Evolutionary conservation across 2,329 filamentous ascomycete species (phyloP), one percentile per base, ranked within the genome.

Genomic region (Coniochaeta sp.): DNA sequence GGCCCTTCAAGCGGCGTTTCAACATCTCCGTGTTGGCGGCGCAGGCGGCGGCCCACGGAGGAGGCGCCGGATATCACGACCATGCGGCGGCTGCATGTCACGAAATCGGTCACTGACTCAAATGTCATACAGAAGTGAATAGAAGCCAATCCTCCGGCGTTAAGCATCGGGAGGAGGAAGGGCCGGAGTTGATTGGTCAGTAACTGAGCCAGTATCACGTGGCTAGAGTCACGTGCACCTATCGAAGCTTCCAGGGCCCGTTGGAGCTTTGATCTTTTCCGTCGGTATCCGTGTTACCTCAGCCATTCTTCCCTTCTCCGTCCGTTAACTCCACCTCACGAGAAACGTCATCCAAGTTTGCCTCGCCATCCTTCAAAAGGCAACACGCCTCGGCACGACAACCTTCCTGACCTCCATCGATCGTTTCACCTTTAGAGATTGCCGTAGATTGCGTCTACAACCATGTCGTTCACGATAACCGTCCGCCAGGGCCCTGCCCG

Each of bases 401-500:
- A 48, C n/a, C n/a, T 22, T 48, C n/a, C n/a, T n/a, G n/a, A n/a
- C n/a, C 18, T 12, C 24, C 8, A 2, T 28, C 22, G 42, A 30
- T 31, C n/a, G 8, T 3, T 6, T 10, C 6, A n/a, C 18, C 12
- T 28, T 7, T 13, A 27, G 27, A 48, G 18, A 31, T 2, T 13
- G 18, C 38, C 26, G 24, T 30, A 30, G 24, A 31, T 20, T 18
- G 27, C 45, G 24, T 48, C 28, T 20, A 48, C 27, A 49, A 64
- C 51, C 53, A 80, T 81, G 77, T 76, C 73, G 31, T 77, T 81
- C 63, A 77, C 73, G 9, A 64, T 79, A 48, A 69, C 70, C 51
- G 57, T 79, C 58, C 75, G 77, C 60, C 75, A 75, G 59, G 75
- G 75, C 54, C 76, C 78, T 54, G 71, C 71, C 66, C 76, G 77